A percentile compares a stretch with the other conserved stretches of the same genome.
These are phyloP conservation scores for Acacia crassicarpa DNA, from an alignment of 306 rosid species.

Conservation along the genomic window DNA sequence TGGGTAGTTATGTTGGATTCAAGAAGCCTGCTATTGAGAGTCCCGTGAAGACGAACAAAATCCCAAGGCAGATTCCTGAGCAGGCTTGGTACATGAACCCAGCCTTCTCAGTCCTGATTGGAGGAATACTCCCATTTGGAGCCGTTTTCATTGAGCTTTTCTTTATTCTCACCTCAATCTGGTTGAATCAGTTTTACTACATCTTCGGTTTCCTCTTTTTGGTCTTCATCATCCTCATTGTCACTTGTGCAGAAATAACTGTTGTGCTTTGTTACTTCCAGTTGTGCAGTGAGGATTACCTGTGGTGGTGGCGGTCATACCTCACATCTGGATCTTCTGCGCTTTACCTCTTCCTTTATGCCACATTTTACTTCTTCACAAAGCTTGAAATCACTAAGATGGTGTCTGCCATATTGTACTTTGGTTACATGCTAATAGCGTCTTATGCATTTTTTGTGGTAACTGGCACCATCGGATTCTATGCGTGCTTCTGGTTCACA, in stretches of 20 bases:
- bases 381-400: slow-evolving; percentile 97
- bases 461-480: slow-evolving; percentile 95
- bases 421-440: slow-evolving; percentile 94
- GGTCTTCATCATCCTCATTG: slow-evolving; percentile 82
- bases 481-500: slow-evolving; percentile 96
- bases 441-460: slow-evolving; percentile 94
- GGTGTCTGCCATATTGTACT: slow-evolving; percentile 81
- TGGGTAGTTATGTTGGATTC: slow-evolving; percentile 91
- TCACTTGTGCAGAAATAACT: slow-evolving; percentile 96
- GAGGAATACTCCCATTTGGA: slow-evolving; percentile 98
- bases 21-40: slow-evolving; percentile 94
- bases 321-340: slow-evolving; percentile 95
- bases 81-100: slow-evolving; percentile 99
- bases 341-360: slow-evolving; percentile 89
- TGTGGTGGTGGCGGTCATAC: slow-evolving; percentile 99
- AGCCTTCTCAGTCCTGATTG: slow-evolving; percentile 74
- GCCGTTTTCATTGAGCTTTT: slow-evolving; percentile 98
- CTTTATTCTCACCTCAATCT: slow-evolving; percentile 97
- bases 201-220: slow-evolving; percentile 96
- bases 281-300: slow-evolving; percentile 95
- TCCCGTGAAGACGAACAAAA: slow-evolving; percentile 97
- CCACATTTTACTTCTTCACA: slow-evolving; percentile 97
- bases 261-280: slow-evolving; percentile 98
- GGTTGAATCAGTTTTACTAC: slow-evolving; percentile 99
- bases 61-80: slow-evolving; percentile 98